Base-by-base conservation (phyloP, 306 rosid genomes). In the Cicer judaicum region DNA sequence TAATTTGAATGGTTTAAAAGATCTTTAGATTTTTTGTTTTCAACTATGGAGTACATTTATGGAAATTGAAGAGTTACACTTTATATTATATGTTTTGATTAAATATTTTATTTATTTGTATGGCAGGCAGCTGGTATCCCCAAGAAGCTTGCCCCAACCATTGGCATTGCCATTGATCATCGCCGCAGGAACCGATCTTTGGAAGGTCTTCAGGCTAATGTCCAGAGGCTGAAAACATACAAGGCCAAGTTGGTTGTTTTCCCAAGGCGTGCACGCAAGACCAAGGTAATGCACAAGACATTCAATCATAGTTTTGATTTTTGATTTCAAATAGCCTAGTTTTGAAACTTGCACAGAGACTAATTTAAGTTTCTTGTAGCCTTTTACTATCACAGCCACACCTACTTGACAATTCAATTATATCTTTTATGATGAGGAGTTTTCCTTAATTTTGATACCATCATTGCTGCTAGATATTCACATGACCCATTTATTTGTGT, bases 221-320 rank as follows among this genome's bases (percentile, higher is more conserved):
- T 85, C 8, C 93, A 85, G 72, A 84, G 96, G 84, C 80, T 88
- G 79, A 90, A 90, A 46, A 88, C 90, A 24, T 90, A 78, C 80
- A 86, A 87, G 90, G 93, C 92, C 43, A 90, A 90, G 61, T 60
- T 87, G 78, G 91, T 88, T 3, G 91, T 88, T 21, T 90, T 90
- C 89, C 93, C 96, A 70, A 87, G 93, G 72, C 81, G 89, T 2
- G 88, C 88, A 21, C 85, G 85, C 61, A 87, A 86, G 72, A 62
- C 77, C 18, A 90, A 90, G 93, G 88, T 90, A 73, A 36, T 69
- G 1, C 3, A 40, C 3, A 40, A 9, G 4, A 63, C 5, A 3
- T 36, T 41, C 34, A 8, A 9, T 3, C 36, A 7, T 19, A 1
- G 7, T 0, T 5, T 16, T 29, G 0, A 29, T 29, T 29, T 29